Evolutionary conservation across 2,329 filamentous ascomycete genomes (phyloP), one percentile per base, ranked within the genome.

Genomic region (Lachnellula cervina): DNA sequence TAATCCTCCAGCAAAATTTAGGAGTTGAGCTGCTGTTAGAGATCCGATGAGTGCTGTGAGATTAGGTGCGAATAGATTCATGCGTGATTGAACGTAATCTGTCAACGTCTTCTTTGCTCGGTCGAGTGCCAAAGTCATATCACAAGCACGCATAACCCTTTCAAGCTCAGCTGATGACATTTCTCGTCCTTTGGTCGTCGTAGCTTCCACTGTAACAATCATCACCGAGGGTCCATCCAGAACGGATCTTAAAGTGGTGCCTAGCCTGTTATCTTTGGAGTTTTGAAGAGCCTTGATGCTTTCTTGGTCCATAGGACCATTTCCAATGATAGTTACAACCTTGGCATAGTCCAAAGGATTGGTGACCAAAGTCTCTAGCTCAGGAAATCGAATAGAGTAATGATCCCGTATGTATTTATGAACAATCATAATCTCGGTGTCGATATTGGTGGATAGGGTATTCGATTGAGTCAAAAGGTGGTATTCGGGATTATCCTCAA

Each of bases 401-500:
- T 97, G 90, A 68, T 99, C 94, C 67, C 93, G 84, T 57, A 97
- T 90, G 72, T 90, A 95, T 74, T 99, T 99, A 78, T 99, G 94
- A 21, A 97, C 89, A 7, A 94, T 81, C 35, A 89, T 88, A 46
- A 97, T 89, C 72, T 97, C 93, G 69, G 89, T 90, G 64, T 96
- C 92, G 63, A 97, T 97, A 60, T 89, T 88, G 5, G 93, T 95
- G 0, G 94, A 96, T 7, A 96, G 80, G 23, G 87, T 88, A 70
- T 96, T 96, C 16, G 91, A 91, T 70, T 94, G 86, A 35, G 90
- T 95, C 56, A 96, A 76, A 37, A 96, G 83, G 71, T 90, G 85
- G 72, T 96, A 96, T 71, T 96, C 91, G 51, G 90, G 90, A 66
- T 96, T 91, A 68, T 96, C 90, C 73, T 96, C 91, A 66, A 96